Base-by-base conservation (phyloP, 2,329 filamentous ascomycete genomes). In the Polytolypa hystricis region DNA sequence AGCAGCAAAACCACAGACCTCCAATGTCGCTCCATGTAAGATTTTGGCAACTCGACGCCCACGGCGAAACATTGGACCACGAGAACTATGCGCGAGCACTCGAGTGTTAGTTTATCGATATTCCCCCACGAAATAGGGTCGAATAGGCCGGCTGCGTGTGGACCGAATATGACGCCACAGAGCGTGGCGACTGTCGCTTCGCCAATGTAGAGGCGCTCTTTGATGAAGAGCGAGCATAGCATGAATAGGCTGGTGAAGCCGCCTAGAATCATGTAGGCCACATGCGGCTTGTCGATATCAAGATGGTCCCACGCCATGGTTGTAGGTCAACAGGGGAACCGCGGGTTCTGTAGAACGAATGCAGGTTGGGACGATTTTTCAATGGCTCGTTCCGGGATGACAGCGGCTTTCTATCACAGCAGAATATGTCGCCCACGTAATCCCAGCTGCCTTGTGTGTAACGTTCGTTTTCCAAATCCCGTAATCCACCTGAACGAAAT, bases 201-300 rank as follows among this genome's bases (percentile, higher is more conserved):
- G 56, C 91, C 91, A 59, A 98, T 98, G 67, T 98, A 98, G 55
- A 96, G 74, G 59, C 84, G 83, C 70, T 98, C 91, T 70, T 98
- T 98, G 66, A 98, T 93, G 55, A 96, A 79, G 38, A 93, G 85
- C 42, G 91, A 98, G 62, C 86, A 94, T 42, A 98, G 71, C 91
- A 98, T 98, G 67, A 98, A 98, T 51, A 98, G 69, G 42, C 82
- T 86, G 49, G 91, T 98, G 67, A 98, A 98, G 59, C 89, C 91
- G 53, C 91, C 91, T 39, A 98, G 70, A 64, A 98, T 95, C 64
- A 96, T 85, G 64, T 98, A 98, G 47, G 93, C 91, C 84, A 96
- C 64, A 70, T 98, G 91, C 53, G 91, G 84, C 70, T 81, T 83
- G 64, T 93, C 95, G 66, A 96, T 79, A 36, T 63, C 61, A 42